These are phyloP conservation scores for Shiraia sp. DNA, from an alignment of 2,329 filamentous ascomycete genomes.

Conservation along the genomic window DNA sequence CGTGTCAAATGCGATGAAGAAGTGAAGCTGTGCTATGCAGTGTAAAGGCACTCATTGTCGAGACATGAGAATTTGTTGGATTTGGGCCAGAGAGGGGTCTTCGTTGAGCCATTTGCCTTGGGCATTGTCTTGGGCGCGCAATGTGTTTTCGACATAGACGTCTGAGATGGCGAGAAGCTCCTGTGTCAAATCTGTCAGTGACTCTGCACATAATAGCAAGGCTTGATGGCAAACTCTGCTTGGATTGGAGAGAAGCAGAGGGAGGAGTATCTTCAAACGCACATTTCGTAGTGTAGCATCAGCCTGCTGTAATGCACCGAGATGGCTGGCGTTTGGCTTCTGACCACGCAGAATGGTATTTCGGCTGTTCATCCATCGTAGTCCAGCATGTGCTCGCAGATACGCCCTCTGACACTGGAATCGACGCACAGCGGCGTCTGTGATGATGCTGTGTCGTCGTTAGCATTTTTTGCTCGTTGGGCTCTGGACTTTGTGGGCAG, in stretches of 20 bases:
- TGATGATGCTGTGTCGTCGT: slow-evolving; percentile 56
- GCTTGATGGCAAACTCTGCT: background rate
- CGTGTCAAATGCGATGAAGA: slow-evolving; percentile 5
- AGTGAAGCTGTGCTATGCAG: background rate
- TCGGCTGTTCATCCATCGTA: slow-evolving; percentile 62
- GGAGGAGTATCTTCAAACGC: slow-evolving; percentile 24
- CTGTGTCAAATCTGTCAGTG: slow-evolving; percentile 41
- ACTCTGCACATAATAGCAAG: background rate
- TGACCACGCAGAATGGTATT: slow-evolving; percentile 56
- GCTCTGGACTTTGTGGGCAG: background rate
- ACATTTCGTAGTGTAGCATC: slow-evolving; percentile 55
- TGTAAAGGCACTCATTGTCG: slow-evolving; percentile 25
- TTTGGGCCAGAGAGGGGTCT: slow-evolving; percentile 59
- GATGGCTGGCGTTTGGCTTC: slow-evolving; percentile 52
- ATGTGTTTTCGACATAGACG: slow-evolving; percentile 58
- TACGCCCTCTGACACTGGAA: slow-evolving; percentile 66
- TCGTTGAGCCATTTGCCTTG: slow-evolving; percentile 66
- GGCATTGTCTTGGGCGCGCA: slow-evolving; percentile 58
- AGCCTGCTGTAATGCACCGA: slow-evolving; percentile 53
- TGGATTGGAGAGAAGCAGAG: background rate
- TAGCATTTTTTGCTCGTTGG: slow-evolving; percentile 11
- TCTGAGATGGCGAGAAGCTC: slow-evolving; percentile 63
- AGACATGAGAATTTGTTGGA: slow-evolving; percentile 46
- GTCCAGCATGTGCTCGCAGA: slow-evolving; percentile 60
- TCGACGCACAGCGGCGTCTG: slow-evolving; percentile 62